phyloP scores from a whole-genome alignment of 805 yeast species.

The Torulaspora delbrueckii region DNA sequence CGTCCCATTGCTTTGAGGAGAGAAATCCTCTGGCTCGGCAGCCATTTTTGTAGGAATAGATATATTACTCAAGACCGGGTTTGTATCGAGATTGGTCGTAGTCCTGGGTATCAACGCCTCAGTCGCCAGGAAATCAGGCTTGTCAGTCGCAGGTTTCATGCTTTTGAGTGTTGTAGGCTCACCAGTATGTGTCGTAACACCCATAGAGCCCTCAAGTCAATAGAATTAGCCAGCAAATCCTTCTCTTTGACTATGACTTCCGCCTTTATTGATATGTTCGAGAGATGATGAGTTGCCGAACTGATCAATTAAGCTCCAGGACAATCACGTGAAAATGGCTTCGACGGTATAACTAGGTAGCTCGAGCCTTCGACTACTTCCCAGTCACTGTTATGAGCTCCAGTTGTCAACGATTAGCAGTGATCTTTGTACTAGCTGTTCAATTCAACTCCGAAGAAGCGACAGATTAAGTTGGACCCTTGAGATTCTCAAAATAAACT shows the following conservation, averaged over 20 bases:
- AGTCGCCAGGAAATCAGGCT: constrained; percentile 24
- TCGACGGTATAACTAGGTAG: not conserved
- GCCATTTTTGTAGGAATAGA: constrained; percentile 18
- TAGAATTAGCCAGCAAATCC: not conserved
- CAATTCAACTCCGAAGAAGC: not conserved
- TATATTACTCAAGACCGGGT: constrained; percentile 30
- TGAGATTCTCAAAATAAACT: not conserved
- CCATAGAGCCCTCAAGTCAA: not conserved
- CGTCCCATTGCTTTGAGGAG: not conserved
- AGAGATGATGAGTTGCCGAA: not conserved
- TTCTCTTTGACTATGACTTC: not conserved
- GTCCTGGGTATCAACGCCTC: constrained; percentile 26
- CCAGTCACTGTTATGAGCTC: not conserved
- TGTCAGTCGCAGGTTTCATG: constrained; percentile 11
- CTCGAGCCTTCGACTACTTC: not conserved
- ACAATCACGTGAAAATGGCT: not conserved
- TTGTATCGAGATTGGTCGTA: constrained; percentile 31
- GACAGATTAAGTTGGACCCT: not conserved
- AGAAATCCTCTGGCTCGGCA: not conserved
- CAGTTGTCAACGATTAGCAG: not conserved
- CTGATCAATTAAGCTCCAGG: not conserved
- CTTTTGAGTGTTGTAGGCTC: constrained; percentile 2
- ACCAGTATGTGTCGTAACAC: not conserved
- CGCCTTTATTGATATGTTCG: not conserved
- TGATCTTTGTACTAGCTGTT: not conserved